Base-by-base conservation (phyloP, 306 rosid species). In the Prinsepia uniflora region DNA sequence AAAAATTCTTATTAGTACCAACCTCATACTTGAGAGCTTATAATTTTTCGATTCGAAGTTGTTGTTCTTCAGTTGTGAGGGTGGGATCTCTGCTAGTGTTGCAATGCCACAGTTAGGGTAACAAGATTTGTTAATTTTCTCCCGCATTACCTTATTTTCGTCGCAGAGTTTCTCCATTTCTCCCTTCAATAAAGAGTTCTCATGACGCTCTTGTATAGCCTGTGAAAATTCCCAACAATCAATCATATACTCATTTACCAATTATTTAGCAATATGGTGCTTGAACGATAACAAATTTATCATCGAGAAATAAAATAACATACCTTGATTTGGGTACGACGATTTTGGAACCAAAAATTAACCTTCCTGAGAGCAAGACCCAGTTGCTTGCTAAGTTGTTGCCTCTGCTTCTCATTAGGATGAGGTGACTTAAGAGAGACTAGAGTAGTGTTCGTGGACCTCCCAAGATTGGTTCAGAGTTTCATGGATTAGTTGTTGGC, bases 151-250 rank as follows among this genome's bases (percentile, higher is more conserved):
- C 73, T 89, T 95, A 19, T 82, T 95, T 74, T 91, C 96, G 2
- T 95, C 99, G 46, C 88, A 68, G 11, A 95, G 86, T 74, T 86
- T 89, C 66, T 95, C 99, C 68, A 95, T 89, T 79, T 95, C 99
- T 22, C 89, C 67, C 78, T 95, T 95, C 74, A 95, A 72, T 79
- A 95, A 74, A 0, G 96, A 83, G 63, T 95, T 95, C 66, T 95
- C 99, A 44, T 95, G 99, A 10, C 99, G 86, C 80, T 95, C 97
- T 87, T 95, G 99, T 78, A 95, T 91, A 30, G 99, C 97, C 97
- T 94, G 72, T 68, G 59, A 18, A 34, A 68, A 20, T 53, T 44
- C 57, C n/a, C 50, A 12, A 34, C 36, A 56, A 56, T 6, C 5
- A 30, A 55, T 39, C 12, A 30, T 45, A 62, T 41, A 18, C 1